Base-by-base conservation (phyloP, 805 yeast genomes). In the Starmerella floricola region DNA sequence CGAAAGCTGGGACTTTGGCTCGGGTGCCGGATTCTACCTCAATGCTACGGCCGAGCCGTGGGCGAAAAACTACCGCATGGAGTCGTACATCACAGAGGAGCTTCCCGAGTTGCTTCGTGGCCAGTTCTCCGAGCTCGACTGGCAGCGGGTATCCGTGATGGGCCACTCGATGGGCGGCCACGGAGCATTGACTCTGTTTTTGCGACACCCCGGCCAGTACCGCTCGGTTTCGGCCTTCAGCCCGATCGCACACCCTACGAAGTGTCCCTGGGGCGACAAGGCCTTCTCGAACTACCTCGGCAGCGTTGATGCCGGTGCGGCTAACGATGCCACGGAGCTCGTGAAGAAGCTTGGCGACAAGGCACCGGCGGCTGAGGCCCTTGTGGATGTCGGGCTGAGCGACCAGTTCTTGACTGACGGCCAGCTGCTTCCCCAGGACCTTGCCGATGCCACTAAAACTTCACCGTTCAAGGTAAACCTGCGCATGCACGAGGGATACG, bases 91-190 rank as follows among this genome's bases (percentile, higher is more conserved):
- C 21, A 78, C 76, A 52, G 61, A 71, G 30, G 98, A 88, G 59
- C 68, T 88, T 46, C 78, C 79, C 30, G 62, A 63, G 19, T 62
- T 62, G 23, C 64, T 84, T 51, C 60, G 70, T 12, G 57, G 57
- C 24, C 38, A 49, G 26, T 33, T 42, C 11, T 46, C 64, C 2
- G 60, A 62, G 31, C 64, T 88, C 46, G 85, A 88, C 61, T 29
- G 53, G 20, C 59, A 63, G 31, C 78, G 72, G 31, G 70, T 77
- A 39, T 73, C 88, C 17, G 74, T 88, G 50, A 76, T 91, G n/a
- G 98, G 98, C 34, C 97, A 91, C 61, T 91, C 98, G 1, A 91
- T 91, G 97, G 98, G 98, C 38, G 98, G 98, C 1, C 84, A 73
- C 59, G 98, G 97, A 44, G 94, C 98, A 0, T 62, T 88, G 46